These are phyloP conservation scores for Wallacemonas sp. DNA, from an alignment of 208 protist species.

Conservation along the genomic window DNA sequence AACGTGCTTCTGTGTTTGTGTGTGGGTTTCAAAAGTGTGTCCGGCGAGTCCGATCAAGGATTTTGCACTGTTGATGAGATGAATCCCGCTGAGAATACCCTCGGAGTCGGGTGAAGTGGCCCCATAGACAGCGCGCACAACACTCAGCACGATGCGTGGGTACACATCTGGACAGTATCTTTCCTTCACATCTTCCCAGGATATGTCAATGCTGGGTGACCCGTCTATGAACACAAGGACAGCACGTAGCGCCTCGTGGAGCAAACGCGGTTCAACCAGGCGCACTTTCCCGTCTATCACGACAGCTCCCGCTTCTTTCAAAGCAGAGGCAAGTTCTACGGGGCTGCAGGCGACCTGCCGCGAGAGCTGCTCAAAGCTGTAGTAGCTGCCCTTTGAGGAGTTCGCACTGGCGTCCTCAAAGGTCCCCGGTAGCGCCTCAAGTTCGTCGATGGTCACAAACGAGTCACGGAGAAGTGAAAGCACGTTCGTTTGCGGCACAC, in stretches of 20 bases:
- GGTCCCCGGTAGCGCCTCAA: no score
- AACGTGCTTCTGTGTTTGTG: not conserved
- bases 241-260: constrained; percentile 38
- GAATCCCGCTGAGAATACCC: constrained; percentile 4
- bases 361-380: constrained; percentile 56
- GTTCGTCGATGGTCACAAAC: constrained; percentile 47
- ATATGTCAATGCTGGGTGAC: constrained; percentile 7
- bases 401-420: no score
- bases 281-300: constrained; percentile 52
- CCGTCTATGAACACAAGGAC: constrained; percentile 43
- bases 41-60: constrained; percentile 48
- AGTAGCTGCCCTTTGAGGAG: constrained; percentile 12
- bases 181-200: constrained; percentile 29
- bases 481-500: constrained; percentile 31
- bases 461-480: constrained; percentile 25
- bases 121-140: constrained; percentile 50
- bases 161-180: constrained; percentile 61
- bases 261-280: constrained; percentile 42
- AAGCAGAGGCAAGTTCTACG: constrained; percentile 35
- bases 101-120: not conserved
- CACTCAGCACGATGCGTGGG: constrained; percentile 49
- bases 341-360: constrained; percentile 42
- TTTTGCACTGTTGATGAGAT: constrained; percentile 25
- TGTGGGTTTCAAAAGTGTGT: constrained; percentile 31
- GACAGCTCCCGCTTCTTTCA: constrained; percentile 44